These are phyloP conservation scores for Aureobasidium sp. DNA, from an alignment of 2,329 filamentous ascomycete genomes.

Conservation along the genomic window DNA sequence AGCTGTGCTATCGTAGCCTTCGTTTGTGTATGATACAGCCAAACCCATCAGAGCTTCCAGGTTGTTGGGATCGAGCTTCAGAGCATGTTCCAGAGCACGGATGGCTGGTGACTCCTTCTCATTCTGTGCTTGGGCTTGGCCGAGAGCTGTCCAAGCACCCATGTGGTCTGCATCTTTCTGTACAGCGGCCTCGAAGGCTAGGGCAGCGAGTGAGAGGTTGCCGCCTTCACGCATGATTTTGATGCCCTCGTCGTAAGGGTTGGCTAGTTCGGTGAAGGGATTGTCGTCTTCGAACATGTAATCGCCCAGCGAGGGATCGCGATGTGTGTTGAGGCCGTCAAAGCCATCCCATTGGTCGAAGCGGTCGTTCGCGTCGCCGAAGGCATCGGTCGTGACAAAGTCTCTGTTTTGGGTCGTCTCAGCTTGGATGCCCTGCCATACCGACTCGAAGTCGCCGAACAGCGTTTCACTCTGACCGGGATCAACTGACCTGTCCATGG, in stretches of 20 bases:
- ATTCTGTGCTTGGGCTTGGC: slow-evolving; percentile 90
- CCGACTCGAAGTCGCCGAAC: slow-evolving; percentile 80
- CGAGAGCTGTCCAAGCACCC: slow-evolving; percentile 88
- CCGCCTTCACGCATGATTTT: slow-evolving; percentile 90
- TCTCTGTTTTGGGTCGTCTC: slow-evolving; percentile 61
- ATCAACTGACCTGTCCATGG: slow-evolving; percentile 72
- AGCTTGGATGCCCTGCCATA: slow-evolving; percentile 76
- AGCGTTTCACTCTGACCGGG: not conserved
- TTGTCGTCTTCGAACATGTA: slow-evolving; percentile 97
- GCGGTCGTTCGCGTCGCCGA: slow-evolving; percentile 58
- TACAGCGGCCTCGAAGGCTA: slow-evolving; percentile 92
- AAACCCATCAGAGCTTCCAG: slow-evolving; percentile 87
- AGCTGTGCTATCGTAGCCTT: slow-evolving; percentile 94
- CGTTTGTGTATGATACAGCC: slow-evolving; percentile 95
- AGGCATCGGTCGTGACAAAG: slow-evolving; percentile 58
- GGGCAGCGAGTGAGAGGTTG: slow-evolving; percentile 83
- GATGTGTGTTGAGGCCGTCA: slow-evolving; percentile 60
- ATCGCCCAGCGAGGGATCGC: slow-evolving; percentile 68
- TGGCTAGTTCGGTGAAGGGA: slow-evolving; percentile 68
- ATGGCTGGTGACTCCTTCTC: slow-evolving; percentile 97
- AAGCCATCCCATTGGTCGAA: slow-evolving; percentile 74
- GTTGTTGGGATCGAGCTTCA: slow-evolving; percentile 81
- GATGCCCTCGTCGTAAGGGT: slow-evolving; percentile 88
- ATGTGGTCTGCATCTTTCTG: slow-evolving; percentile 82
- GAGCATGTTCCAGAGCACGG: slow-evolving; percentile 79